A percentile compares a stretch with the other conserved stretches of the same genome.
Conservation (phyloP, 495 filamentous ascomycete genomes). For the Cercophora scortea region DNA sequence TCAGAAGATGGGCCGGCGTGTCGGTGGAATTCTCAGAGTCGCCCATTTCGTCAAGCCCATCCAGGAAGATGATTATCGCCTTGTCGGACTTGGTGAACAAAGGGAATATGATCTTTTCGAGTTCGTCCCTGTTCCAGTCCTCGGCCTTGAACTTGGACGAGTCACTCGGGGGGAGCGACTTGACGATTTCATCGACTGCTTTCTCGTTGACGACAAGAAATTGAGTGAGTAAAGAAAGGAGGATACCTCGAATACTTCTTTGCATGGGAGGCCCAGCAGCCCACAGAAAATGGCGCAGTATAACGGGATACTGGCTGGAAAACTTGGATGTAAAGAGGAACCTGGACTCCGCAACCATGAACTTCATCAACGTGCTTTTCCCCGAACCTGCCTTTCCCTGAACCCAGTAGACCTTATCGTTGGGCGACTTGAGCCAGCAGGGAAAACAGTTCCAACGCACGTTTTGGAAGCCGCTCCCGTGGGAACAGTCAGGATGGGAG, state of each 20-base stretch:
- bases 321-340: too few species aligned
- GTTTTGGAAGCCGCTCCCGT: background rate
- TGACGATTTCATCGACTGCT: too few species aligned
- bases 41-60: constrained; percentile 15
- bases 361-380: constrained; percentile 40
- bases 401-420: constrained; percentile 28
- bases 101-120: constrained; percentile 1
- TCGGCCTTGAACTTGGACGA: too few species aligned
- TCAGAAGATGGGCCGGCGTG: constrained; percentile 1
- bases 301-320: constrained; percentile 4
- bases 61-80: constrained; percentile 14
- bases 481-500: background rate
- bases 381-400: constrained; percentile 36
- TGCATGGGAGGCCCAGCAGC: constrained; percentile 14
- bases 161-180: too few species aligned
- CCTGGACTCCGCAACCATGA: constrained; percentile 8
- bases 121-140: constrained; percentile 8
- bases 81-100: background rate
- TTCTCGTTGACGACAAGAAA: constrained; percentile 9
- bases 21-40: background rate
- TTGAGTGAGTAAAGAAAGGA: constrained; percentile 23
- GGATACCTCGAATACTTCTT: constrained; percentile 18
- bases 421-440: constrained; percentile 21
- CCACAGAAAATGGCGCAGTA: constrained; percentile 26
- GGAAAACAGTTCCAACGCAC: constrained; percentile 18